Base-by-base conservation (phyloP, 1,284 basidiomycete species). In the Sporisorium reilianum region DNA sequence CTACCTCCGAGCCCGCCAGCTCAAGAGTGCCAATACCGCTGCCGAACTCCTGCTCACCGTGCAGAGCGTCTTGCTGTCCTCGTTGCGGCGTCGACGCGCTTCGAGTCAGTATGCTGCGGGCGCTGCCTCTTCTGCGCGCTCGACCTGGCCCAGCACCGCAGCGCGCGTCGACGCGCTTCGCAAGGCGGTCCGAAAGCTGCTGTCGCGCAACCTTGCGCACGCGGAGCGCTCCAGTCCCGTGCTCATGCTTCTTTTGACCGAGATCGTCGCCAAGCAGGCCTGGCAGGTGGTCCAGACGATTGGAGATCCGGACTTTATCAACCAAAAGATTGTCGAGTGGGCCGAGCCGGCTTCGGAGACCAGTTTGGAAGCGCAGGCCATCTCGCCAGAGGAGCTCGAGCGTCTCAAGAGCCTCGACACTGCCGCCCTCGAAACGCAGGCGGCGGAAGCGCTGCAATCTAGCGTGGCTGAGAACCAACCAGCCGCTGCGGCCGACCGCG, bases 221-320 rank as follows among this genome's bases (percentile, higher is more conserved):
- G 55, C 68, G 14, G 79, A 80, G 45, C 61, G 68, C 12, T 63
- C 71, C 10, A 74, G 72, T 23, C 70, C 71, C 12, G 59, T 81
- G 7, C 57, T 81, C 25, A 62, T 71, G 51, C 59, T 60, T 5
- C 65, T 81, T 20, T 51, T 81, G 32, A 75, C 77, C 30, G 80
- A 81, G 48, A 65, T 81, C 44, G 40, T 80, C 5, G 67, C 69
- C 32, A 80, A 79, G 59, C 78, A 80, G 26, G 55, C 72, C 12
- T 81, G 80, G 80, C 70, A 80, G 36, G 61, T 77, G n/a, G 59
- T 77, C n/a, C 66, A 71, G 32, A 73, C 67, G 48, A 64, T 79
- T 26, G 75, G 79, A 20, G 73, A 80, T 30, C 79, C 79, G 6
- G 80, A 81, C 54, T 81, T 79, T 32, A 75, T 80, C 57, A 80